Evolutionary conservation across 306 rosid genomes (phyloP).

Genomic region (Cicer cuneatum): DNA sequence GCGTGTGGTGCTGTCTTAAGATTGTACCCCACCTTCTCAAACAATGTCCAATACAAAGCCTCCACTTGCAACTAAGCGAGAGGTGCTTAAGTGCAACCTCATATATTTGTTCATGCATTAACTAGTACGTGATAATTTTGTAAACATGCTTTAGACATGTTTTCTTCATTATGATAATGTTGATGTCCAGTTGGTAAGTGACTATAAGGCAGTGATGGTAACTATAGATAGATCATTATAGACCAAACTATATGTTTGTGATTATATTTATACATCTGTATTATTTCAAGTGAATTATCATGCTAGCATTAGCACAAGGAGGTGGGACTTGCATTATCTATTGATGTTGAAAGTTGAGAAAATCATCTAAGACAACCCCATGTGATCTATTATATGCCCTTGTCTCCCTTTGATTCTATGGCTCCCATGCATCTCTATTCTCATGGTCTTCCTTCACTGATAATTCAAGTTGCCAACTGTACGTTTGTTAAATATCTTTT

Average conservation of each 20-base stretch:
- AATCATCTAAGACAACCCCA: conserved; percentile 39
- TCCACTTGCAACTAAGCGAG: neutral
- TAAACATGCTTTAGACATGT: conserved; percentile 40
- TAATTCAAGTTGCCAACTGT: neutral
- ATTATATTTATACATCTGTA: neutral
- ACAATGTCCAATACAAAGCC: neutral
- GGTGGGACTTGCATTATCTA: no score
- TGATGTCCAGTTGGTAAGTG: neutral
- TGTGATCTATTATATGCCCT: conserved; percentile 45
- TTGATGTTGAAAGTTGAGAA: neutral
- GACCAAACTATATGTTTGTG: neutral
- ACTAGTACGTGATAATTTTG: conserved; percentile 1
- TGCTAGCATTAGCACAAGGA: no score
- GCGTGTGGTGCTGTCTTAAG: conserved; percentile 8
- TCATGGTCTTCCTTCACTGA: neutral
- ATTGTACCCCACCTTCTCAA: neutral
- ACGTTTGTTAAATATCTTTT: neutral
- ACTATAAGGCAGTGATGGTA: neutral
- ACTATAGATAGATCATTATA: neutral
- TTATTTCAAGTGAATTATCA: no score
- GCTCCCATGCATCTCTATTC: neutral
- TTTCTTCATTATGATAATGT: neutral
- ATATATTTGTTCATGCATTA: conserved; percentile 23
- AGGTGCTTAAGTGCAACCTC: neutral
- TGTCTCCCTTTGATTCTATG: conserved; percentile 20